Evolutionary conservation across 352 stramenopile species (phyloP).

Genomic region (Pythium folliculosum): DNA sequence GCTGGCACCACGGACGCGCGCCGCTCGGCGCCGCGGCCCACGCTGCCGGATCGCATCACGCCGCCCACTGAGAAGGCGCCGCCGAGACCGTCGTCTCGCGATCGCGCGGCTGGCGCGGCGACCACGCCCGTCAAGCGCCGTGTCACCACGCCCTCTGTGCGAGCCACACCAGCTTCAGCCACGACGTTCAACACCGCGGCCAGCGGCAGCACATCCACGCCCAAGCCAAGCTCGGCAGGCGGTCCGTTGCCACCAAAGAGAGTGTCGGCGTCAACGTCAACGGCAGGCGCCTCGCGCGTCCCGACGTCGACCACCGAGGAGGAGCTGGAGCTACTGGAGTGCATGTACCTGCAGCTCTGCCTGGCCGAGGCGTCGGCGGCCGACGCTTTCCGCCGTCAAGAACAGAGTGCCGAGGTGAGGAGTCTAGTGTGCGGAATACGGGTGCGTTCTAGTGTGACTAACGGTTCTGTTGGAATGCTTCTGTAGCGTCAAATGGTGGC

Average conservation of each 20-base stretch:
- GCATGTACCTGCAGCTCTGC: constrained; percentile 53
- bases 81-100: neutral
- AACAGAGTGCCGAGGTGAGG: constrained; percentile 47
- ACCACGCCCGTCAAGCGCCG: constrained; percentile 22
- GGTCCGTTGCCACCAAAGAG: constrained; percentile 2
- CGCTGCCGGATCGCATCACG: constrained; percentile 24
- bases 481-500: constrained; percentile 47
- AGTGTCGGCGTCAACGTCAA: neutral
- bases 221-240: neutral
- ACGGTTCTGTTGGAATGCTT: neutral
- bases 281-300: constrained; percentile 1
- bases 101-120: neutral
- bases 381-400: constrained; percentile 44
- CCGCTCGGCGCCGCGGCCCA: constrained; percentile 8
- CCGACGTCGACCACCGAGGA: constrained; percentile 24
- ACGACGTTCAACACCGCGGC: constrained; percentile 2
- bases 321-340: constrained; percentile 53
- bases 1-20: neutral
- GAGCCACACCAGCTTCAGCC: constrained; percentile 16
- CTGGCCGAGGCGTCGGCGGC: constrained; percentile 43
- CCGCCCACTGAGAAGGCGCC: constrained; percentile 22
- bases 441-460: neutral
- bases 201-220: too few species aligned
- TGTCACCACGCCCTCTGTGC: constrained; percentile 2
- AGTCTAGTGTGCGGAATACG: too few species aligned